These are phyloP conservation scores for Aspergillus cristatus DNA, from an alignment of 495 filamentous ascomycete species.

Conservation along the genomic window DNA sequence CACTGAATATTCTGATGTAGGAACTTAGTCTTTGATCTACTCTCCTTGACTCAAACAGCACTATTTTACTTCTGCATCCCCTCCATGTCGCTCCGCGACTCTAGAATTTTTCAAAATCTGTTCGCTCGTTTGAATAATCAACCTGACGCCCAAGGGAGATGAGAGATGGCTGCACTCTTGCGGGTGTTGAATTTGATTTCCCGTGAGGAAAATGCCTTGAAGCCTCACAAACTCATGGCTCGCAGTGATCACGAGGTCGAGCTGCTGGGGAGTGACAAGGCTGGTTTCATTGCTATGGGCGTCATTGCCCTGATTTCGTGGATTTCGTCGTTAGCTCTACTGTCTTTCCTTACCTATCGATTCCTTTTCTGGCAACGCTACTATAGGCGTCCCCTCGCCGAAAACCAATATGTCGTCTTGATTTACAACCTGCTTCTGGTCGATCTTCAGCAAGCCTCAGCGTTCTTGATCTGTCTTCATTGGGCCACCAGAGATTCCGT, in stretches of 20 bases:
- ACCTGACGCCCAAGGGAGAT: too few relatives aligned
- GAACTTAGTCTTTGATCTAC: too few relatives aligned
- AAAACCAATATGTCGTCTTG: slow-evolving; percentile 65
- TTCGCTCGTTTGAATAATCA: too few relatives aligned
- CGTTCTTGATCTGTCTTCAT: slow-evolving; percentile 54
- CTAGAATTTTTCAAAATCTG: too few relatives aligned
- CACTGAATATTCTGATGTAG: too few relatives aligned
- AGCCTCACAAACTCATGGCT: not conserved
- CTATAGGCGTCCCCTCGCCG: slow-evolving; percentile 29
- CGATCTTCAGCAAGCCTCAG: slow-evolving; percentile 61
- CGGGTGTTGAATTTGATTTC: too few relatives aligned
- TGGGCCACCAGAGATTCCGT: slow-evolving; percentile 48
- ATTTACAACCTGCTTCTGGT: slow-evolving; percentile 65
- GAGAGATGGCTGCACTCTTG: too few relatives aligned
- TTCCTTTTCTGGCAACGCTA: slow-evolving; percentile 46
- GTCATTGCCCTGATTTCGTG: slow-evolving; percentile 49
- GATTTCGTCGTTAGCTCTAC: slow-evolving; percentile 39
- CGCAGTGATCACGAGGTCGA: slow-evolving; percentile 1
- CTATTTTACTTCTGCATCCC: too few relatives aligned
- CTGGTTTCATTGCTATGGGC: slow-evolving; percentile 47
- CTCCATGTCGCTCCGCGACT: too few relatives aligned
- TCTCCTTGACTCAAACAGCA: too few relatives aligned
- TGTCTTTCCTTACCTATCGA: slow-evolving; percentile 48
- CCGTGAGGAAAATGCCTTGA: too few relatives aligned
- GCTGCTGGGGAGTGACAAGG: slow-evolving; percentile 13